Evolutionary conservation across 2,329 filamentous ascomycete genomes (phyloP).

Genomic region (Cladosporium austrohemisphaericum): DNA sequence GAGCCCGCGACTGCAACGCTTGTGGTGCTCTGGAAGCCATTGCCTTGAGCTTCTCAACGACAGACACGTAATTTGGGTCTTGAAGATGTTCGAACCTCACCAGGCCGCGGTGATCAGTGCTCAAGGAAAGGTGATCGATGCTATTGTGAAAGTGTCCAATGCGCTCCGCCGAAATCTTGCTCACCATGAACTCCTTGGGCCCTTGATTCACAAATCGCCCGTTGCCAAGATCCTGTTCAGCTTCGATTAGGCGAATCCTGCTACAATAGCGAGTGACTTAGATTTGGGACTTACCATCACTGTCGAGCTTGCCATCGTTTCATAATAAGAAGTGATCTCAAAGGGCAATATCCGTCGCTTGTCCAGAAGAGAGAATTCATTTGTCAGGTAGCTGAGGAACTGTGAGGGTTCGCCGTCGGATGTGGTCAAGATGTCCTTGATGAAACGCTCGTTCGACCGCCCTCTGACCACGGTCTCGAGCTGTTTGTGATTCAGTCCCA

Average conservation of each 20-base stretch:
- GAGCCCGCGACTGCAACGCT: no score
- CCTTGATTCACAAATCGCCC: not conserved
- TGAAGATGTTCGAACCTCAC: not conserved
- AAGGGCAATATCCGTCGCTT: not conserved
- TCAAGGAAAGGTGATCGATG: not conserved
- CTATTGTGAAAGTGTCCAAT: not conserved
- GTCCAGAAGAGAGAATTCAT: constrained; percentile 2
- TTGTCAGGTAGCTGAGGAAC: constrained; percentile 1
- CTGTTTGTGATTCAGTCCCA: not conserved
- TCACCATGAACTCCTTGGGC: not conserved
- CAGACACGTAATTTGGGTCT: no score
- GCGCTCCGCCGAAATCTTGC: not conserved
- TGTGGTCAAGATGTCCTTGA: not conserved
- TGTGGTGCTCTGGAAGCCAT: no score
- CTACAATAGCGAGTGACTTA: no score
- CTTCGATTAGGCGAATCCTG: no score
- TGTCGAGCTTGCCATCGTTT: not conserved
- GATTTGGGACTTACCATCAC: not conserved
- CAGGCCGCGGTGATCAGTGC: not conserved
- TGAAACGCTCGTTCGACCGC: not conserved
- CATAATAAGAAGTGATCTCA: not conserved
- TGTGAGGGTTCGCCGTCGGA: constrained; percentile 2
- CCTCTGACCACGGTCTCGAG: constrained; percentile 6
- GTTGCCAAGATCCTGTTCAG: no score
- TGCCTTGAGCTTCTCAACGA: no score